Conservation (phyloP, 768 basidiomycete species). For the Phlebiopsis gigantea region DNA sequence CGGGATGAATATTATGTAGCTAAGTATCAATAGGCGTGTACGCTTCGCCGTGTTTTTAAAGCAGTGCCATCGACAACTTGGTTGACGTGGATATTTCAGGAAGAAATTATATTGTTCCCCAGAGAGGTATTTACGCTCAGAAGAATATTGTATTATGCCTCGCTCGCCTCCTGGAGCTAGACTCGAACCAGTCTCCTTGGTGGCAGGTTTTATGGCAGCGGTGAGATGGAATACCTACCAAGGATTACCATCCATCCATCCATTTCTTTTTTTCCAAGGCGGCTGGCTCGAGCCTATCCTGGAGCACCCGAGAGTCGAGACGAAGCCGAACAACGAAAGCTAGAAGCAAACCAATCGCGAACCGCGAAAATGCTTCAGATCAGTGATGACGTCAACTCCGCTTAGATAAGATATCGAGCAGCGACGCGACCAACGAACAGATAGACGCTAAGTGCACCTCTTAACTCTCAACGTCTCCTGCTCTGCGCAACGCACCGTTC, state of each 20-base stretch:
- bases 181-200: too few species aligned
- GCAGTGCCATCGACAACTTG: not conserved
- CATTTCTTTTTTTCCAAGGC: not conserved
- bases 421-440: not conserved
- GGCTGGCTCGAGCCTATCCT: not conserved
- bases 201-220: not conserved
- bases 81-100: not conserved
- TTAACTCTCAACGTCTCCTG: slow-evolving; percentile 1
- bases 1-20: too few species aligned
- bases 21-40: not conserved
- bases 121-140: not conserved
- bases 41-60: not conserved
- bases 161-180: not conserved
- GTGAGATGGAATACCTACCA: not conserved
- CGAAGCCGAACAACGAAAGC: not conserved
- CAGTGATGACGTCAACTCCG: not conserved
- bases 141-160: not conserved
- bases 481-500: not conserved
- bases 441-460: not conserved
- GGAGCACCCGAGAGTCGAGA: not conserved
- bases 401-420: not conserved
- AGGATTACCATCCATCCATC: not conserved
- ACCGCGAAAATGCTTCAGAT: not conserved
- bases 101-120: not conserved
- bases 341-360: too few species aligned